A percentile compares a stretch with the other conserved stretches of the same genome.
These are phyloP conservation scores for Umbellularia californica DNA, from an alignment of 164 flowering plant species.

Conservation along the genomic window DNA sequence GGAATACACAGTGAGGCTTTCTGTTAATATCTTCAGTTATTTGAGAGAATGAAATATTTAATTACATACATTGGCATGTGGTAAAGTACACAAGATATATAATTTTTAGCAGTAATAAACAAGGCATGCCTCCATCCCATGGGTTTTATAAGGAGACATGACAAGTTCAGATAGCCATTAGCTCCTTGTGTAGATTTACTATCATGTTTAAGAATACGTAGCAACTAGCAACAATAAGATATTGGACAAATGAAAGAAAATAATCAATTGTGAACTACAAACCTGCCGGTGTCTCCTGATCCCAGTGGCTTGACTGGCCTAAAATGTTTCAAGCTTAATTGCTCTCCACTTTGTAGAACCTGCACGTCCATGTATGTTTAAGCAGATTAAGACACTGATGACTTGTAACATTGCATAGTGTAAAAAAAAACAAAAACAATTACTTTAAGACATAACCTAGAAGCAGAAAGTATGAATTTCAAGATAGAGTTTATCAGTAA, in stretches of 20 bases:
- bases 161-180: no score
- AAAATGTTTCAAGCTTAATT: constrained; percentile 78
- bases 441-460: neutral
- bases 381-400: neutral
- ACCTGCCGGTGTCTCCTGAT: constrained; percentile 99
- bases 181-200: no score
- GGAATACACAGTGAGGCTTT: no score
- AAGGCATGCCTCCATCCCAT: neutral
- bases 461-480: neutral
- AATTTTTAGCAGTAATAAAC: neutral
- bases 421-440: neutral
- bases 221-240: neutral
- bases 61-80: neutral
- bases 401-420: neutral
- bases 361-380: constrained; percentile 19
- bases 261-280: constrained; percentile 6
- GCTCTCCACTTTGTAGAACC: constrained; percentile 73
- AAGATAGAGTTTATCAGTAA: no score
- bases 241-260: neutral
- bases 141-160: no score
- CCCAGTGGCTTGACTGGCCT: constrained; percentile 88
- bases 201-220: no score
- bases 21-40: neutral
- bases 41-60: neutral
- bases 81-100: neutral